A percentile compares a stretch with the other conserved stretches of the same genome.
Conservation (phyloP, 2,329 filamentous ascomycete species). For the Claviceps lovelessii region DNA sequence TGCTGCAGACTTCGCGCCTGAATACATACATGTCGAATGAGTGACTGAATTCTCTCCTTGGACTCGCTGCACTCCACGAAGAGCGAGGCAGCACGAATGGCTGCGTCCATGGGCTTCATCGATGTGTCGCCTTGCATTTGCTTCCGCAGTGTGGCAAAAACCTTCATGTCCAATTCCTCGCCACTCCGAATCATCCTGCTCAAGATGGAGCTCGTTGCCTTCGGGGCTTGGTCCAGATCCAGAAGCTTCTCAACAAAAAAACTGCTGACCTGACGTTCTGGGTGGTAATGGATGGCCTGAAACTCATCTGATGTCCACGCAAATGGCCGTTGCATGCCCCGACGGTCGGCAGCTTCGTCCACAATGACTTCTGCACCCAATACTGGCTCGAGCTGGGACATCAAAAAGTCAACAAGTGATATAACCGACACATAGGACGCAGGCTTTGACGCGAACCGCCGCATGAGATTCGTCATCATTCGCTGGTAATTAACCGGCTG, state of each 20-base stretch:
- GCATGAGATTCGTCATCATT: slow-evolving; percentile 37
- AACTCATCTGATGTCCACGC: slow-evolving; percentile 33
- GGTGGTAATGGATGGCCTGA: slow-evolving; percentile 28
- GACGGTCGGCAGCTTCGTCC: slow-evolving; percentile 25
- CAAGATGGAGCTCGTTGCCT: slow-evolving; percentile 41
- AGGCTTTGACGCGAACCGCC: slow-evolving; percentile 34
- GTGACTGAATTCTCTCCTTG: slow-evolving; percentile 18
- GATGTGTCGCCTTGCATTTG: slow-evolving; percentile 34
- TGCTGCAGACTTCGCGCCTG: slow-evolving; percentile 32
- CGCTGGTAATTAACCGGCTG: slow-evolving; percentile 40
- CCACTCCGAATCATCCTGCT: slow-evolving; percentile 39
- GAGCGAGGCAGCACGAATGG: slow-evolving; percentile 39
- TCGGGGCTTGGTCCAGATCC: slow-evolving; percentile 41
- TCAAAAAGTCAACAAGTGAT: slow-evolving; percentile 30
- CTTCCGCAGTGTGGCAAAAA: slow-evolving; percentile 38
- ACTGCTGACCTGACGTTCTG: slow-evolving; percentile 21
- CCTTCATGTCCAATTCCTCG: slow-evolving; percentile 32
- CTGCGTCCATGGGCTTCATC: slow-evolving; percentile 35
- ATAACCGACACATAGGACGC: slow-evolving; percentile 42
- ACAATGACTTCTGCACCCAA: slow-evolving; percentile 22
- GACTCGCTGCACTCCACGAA: slow-evolving; percentile 34
- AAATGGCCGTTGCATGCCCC: slow-evolving; percentile 22
- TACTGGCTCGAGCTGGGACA: slow-evolving; percentile 27
- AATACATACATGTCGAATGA: slow-evolving; percentile 28
- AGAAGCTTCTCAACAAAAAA: slow-evolving; percentile 55